Conservation (phyloP, 2,329 filamentous ascomycete species). For the Colletotrichum tropicale region DNA sequence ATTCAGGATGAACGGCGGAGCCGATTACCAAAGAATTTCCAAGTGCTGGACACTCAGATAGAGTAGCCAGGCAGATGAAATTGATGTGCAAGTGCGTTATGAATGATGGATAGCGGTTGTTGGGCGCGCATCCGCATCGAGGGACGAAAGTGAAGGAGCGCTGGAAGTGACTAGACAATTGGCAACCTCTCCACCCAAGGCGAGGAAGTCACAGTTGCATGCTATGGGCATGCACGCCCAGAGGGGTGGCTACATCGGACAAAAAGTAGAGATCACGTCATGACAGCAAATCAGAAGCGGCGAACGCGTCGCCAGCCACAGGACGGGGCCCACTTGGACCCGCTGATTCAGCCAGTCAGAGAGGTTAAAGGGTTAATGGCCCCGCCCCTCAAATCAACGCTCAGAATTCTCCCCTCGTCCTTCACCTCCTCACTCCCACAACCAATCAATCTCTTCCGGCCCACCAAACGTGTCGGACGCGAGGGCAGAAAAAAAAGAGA, state of each 20-base stretch:
- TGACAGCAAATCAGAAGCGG: slow-evolving; percentile 21
- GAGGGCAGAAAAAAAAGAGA: slow-evolving; percentile 20
- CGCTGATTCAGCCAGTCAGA: slow-evolving; percentile 58
- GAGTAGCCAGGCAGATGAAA: background rate
- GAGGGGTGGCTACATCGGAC: background rate
- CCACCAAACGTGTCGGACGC: slow-evolving; percentile 34
- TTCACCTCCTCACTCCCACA: slow-evolving; percentile 47
- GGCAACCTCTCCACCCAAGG: background rate
- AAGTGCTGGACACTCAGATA: background rate
- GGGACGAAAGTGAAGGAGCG: background rate
- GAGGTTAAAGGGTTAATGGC: slow-evolving; percentile 45
- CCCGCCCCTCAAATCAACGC: slow-evolving; percentile 58
- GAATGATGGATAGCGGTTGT: background rate
- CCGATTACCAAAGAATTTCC: background rate
- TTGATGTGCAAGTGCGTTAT: background rate
- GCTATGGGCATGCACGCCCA: background rate
- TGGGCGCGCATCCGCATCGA: background rate
- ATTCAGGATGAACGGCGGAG: background rate
- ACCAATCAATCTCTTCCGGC: slow-evolving; percentile 52
- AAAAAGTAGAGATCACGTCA: slow-evolving; percentile 19
- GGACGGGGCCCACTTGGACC: slow-evolving; percentile 35
- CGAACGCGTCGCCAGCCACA: background rate
- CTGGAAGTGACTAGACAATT: background rate
- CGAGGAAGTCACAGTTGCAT: background rate
- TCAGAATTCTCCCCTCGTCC: slow-evolving; percentile 48